Base-by-base conservation (phyloP, 768 basidiomycete species). In the Suillus lakei region DNA sequence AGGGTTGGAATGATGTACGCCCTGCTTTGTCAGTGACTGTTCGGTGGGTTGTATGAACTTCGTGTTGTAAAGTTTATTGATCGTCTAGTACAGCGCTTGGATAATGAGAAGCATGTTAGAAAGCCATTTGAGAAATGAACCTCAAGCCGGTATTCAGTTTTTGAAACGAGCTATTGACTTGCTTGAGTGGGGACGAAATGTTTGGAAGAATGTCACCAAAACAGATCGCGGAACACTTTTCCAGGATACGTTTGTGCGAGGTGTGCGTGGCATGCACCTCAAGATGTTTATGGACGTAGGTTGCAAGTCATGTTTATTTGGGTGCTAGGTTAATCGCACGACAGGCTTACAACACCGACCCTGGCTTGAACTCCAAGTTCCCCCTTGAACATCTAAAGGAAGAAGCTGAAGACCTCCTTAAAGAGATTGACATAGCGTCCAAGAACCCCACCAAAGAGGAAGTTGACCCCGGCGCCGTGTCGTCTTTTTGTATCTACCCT, bases 11-110 rank as follows among this genome's bases (percentile, higher is more conserved):
- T 43, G 48, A 55, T 18, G 66, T 72, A 16, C 73, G 76, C 12
- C 75, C 73, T 0, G 81, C 82, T 5, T 67, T 84, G 36, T 53
- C 79, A 4, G 67, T 71, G 5, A 83, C 82, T 26, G 69, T 82
- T 50, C 71, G 83, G 82, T 80, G 66, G 13, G 75, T 65, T 10
- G 26, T 10, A 12, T 28, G 26, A 30, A 13, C 23, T 26, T 12
- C 8, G 18, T 36, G 6, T 26, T 50, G n/a, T 44, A 16, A 28
- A 23, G 15, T 13, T 10, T 39, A 23, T 46, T 63, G 64, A 66
- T 30, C 18, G 4, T 21, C 10, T 1, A 13, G 5, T n/a, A 8
- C 26, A 74, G 73, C n/a, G 63, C 28, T 21, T 74, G 70, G 73
- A 68, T 74, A 36, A 64, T 72, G 58, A 61, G 48, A 6, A 63